phyloP scores from a whole-genome alignment of 768 basidiomycete species.

The Rhizopogon salebrosus region DNA sequence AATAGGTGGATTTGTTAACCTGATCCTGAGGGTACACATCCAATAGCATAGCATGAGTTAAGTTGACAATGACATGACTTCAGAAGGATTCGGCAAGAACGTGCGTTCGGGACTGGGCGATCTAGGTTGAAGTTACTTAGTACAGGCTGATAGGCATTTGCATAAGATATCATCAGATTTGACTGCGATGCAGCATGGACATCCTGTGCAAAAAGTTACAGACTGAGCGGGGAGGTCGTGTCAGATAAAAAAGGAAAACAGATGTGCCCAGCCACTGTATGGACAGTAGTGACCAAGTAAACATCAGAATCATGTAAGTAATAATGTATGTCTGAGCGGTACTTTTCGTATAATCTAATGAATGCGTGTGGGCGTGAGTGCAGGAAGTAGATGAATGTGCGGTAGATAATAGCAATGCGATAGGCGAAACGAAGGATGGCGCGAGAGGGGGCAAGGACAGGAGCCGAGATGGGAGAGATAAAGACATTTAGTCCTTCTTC shows the following conservation, averaged over 20 bases:
- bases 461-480: background rate
- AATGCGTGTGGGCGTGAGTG: constrained; percentile 21
- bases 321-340: constrained; percentile 11
- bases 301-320: constrained; percentile 1
- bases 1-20: too few species aligned
- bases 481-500: constrained; percentile 72
- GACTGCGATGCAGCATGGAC: background rate
- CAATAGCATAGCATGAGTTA: too few species aligned
- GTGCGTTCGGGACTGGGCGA: too few species aligned
- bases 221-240: background rate
- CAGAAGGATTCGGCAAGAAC: too few species aligned
- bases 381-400: background rate
- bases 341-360: constrained; percentile 25
- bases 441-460: background rate
- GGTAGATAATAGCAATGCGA: constrained; percentile 1
- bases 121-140: too few species aligned
- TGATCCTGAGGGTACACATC: too few species aligned
- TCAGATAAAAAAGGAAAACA: background rate
- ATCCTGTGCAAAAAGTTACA: background rate
- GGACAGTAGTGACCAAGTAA: background rate
- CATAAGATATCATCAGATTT: background rate
- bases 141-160: too few species aligned
- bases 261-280: background rate
- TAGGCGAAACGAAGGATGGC: background rate
- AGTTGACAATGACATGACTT: too few species aligned